Conservation (phyloP, 164 flowering plant genomes). For the Akebia trifoliata region DNA sequence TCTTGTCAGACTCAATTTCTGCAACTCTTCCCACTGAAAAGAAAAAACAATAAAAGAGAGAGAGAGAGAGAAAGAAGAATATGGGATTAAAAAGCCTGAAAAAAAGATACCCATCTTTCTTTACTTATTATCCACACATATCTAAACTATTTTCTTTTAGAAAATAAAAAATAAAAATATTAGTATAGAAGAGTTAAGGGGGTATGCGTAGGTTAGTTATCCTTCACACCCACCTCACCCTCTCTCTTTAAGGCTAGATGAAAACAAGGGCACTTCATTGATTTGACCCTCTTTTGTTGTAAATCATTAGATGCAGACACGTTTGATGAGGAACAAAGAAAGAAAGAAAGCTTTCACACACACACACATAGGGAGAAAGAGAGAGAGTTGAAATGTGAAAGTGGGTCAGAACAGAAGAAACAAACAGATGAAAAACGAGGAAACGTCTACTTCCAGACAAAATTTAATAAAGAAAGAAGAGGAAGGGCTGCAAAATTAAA, state of each 20-base stretch:
- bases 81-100: conserved; percentile 36
- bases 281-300: conserved; percentile 60
- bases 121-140: conserved; percentile 38
- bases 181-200: background rate
- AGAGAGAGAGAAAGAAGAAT: conserved; percentile 16
- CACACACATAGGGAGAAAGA: conserved; percentile 17
- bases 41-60: conserved; percentile 21
- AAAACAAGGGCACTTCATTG: conserved; percentile 40
- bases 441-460: conserved; percentile 66
- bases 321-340: conserved; percentile 20
- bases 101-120: conserved; percentile 66
- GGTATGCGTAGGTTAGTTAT: conserved; percentile 10
- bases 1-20: conserved; percentile 53
- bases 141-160: conserved; percentile 7
- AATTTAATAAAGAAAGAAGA: conserved; percentile 10
- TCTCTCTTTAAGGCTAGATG: conserved; percentile 36
- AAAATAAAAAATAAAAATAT: background rate
- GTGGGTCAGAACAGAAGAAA: conserved; percentile 34
- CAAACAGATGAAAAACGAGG: conserved; percentile 81
- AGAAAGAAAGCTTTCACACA: conserved; percentile 7
- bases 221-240: conserved; percentile 11
- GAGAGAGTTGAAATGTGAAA: conserved; percentile 23
- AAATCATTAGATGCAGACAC: conserved; percentile 53
- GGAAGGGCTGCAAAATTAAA: background rate
- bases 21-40: conserved; percentile 40